A percentile compares a stretch with the other conserved stretches of the same genome.
Evolutionary conservation across 2,329 filamentous ascomycete genomes (phyloP).

Genomic region (Pseudogymnoascus sp.): DNA sequence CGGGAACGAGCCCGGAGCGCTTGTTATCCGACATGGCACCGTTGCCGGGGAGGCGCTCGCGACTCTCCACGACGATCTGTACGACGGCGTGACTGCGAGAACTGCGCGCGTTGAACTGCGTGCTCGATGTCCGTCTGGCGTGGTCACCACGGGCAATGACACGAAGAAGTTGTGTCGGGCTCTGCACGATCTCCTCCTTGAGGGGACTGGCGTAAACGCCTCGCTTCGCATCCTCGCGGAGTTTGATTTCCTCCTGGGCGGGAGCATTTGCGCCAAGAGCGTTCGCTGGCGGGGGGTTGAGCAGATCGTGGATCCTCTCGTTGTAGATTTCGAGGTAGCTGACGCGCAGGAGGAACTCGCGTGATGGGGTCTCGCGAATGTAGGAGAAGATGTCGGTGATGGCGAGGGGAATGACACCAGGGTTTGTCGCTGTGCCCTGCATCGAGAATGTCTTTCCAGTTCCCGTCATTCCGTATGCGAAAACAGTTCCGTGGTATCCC

Average conservation of each 20-base stretch:
- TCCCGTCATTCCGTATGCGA: slow-evolving; percentile 98
- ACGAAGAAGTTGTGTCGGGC: slow-evolving; percentile 85
- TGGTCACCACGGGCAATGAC: slow-evolving; percentile 94
- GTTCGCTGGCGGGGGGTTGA: slow-evolving; percentile 63
- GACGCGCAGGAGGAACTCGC: slow-evolving; percentile 89
- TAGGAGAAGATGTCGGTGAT: slow-evolving; percentile 99
- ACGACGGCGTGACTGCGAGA: slow-evolving; percentile 97
- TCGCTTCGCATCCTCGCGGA: slow-evolving; percentile 91
- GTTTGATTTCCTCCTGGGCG: slow-evolving; percentile 87
- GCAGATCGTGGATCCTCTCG: slow-evolving; percentile 88
- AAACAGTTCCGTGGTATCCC: slow-evolving; percentile 96
- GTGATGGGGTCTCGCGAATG: slow-evolving; percentile 89
- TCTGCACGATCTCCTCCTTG: slow-evolving; percentile 98
- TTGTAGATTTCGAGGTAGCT: slow-evolving; percentile 99
- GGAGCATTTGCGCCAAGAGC: slow-evolving; percentile 46
- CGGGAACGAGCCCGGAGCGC: slow-evolving; percentile 64
- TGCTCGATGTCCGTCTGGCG: slow-evolving; percentile 82
- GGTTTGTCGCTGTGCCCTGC: slow-evolving; percentile 93
- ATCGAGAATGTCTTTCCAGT: slow-evolving; percentile 99
- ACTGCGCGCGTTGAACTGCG: slow-evolving; percentile 93
- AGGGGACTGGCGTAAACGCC: slow-evolving; percentile 93
- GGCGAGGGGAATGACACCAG: slow-evolving; percentile 91
- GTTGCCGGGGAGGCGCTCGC: slow-evolving; percentile 65
- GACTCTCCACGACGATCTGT: slow-evolving; percentile 95
- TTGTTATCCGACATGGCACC: slow-evolving; percentile 49